Conservation (phyloP, 1,284 basidiomycete genomes). For the Ceratobasidium sp. region DNA sequence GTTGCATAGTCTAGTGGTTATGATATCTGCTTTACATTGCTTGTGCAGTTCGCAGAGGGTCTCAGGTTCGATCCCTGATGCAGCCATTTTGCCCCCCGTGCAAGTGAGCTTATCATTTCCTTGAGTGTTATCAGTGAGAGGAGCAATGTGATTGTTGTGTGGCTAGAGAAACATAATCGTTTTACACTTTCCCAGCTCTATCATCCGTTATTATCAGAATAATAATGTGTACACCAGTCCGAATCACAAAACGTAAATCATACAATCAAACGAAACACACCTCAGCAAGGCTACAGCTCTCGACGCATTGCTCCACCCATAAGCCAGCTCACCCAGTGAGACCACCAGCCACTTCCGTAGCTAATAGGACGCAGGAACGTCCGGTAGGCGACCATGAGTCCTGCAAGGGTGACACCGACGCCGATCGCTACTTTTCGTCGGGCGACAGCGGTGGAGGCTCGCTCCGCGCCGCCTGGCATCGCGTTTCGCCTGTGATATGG, state of each 20-base stretch:
- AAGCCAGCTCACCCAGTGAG: conserved; percentile 45
- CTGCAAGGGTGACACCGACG: conserved; percentile 77
- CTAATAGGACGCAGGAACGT: conserved; percentile 35
- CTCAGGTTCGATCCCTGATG: conserved; percentile 47
- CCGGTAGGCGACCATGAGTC: conserved; percentile 77
- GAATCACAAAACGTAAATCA: neutral
- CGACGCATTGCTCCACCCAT: conserved; percentile 43
- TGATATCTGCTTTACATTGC: conserved; percentile 45
- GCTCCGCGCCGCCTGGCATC: conserved; percentile 83
- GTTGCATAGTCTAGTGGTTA: conserved; percentile 47
- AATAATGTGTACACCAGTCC: conserved; percentile 2
- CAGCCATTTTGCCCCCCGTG: conserved; percentile 31
- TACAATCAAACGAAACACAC: conserved; percentile 3
- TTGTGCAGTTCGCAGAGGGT: conserved; percentile 44
- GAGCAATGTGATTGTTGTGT: no score
- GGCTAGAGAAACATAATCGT: no score
- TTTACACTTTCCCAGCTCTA: no score
- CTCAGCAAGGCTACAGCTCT: conserved; percentile 46
- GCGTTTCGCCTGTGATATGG: conserved; percentile 57
- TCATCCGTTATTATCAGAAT: neutral
- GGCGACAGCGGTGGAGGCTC: conserved; percentile 75
- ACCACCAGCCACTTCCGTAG: conserved; percentile 41
- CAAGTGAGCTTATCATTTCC: no score
- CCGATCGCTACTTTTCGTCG: conserved; percentile 62
- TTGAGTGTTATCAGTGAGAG: neutral